These are phyloP conservation scores for Boletus fagicola DNA, from an alignment of 768 basidiomycete species.

Conservation along the genomic window DNA sequence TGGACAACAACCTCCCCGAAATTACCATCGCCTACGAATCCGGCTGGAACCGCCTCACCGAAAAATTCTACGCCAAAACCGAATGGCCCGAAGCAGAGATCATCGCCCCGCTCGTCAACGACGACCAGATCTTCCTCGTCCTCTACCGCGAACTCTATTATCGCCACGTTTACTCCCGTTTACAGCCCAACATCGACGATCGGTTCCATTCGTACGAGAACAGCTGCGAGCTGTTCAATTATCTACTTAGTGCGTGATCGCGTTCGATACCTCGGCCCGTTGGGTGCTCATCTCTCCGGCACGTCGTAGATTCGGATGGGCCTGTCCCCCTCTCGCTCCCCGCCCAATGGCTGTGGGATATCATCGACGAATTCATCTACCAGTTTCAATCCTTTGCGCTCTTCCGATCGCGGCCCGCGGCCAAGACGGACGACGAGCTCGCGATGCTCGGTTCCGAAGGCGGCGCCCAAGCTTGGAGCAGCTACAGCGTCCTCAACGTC, in stretches of 20 bases:
- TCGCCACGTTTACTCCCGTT: slow-evolving; percentile 92
- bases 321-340: slow-evolving; percentile 93
- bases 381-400: slow-evolving; percentile 96
- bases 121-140: slow-evolving; percentile 94
- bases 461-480: slow-evolving; percentile 88
- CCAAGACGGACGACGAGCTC: slow-evolving; percentile 89
- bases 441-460: slow-evolving; percentile 74
- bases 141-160: slow-evolving; percentile 96
- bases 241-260: slow-evolving; percentile 69
- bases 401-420: slow-evolving; percentile 82
- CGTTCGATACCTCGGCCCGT: neutral
- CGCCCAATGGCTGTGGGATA: slow-evolving; percentile 98
- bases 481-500: slow-evolving; percentile 97
- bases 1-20: slow-evolving; percentile 85
- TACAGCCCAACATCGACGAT: slow-evolving; percentile 95
- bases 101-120: slow-evolving; percentile 91
- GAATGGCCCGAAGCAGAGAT: slow-evolving; percentile 99
- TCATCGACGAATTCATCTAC: slow-evolving; percentile 96
- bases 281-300: neutral
- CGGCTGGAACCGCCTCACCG: slow-evolving; percentile 95
- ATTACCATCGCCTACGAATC: slow-evolving; percentile 94
- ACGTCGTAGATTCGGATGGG: slow-evolving; percentile 72
- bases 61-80: slow-evolving; percentile 90
- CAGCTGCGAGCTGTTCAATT: slow-evolving; percentile 98
- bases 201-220: slow-evolving; percentile 98